Base-by-base conservation (phyloP, 148 eudicot species). In the Spergularia bocconei region DNA sequence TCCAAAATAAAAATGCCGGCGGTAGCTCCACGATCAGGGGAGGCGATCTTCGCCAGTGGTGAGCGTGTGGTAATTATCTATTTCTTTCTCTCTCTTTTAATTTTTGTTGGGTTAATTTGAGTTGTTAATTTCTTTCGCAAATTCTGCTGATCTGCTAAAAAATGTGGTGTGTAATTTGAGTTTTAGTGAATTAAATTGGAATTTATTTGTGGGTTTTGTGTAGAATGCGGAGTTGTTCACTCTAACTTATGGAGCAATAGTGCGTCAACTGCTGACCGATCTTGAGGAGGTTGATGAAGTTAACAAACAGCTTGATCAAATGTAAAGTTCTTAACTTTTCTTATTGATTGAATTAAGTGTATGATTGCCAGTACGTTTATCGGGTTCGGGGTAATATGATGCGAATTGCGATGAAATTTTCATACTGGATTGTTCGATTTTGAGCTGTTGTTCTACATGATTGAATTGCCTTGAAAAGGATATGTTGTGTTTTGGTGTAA, bases 201-300 rank as follows among this genome's bases (percentile, higher is more conserved):
- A 11, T n/a, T 50, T 44, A 11, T 6, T 41, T 50, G 68, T 41
- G 16, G 57, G 8, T 67, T 60, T 11, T 13, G 19, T 77, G 63
- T 69, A 94, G 98, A 94, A 94, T 69, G 89, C 97, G 4, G 98
- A 94, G 86, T 81, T 94, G 53, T 94, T 94, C 82, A 94, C 98
- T 7, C 78, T 94, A 60, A 94, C 98, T 6, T 94, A 94, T 73
- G 98, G 98, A n/a, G 98, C 98, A n/a, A 87, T 94, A 58, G 98
- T 94, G 58, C 91, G 98, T 33, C 98, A 94, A 74, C 74, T 94
- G 59, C 80, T 94, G 15, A 94, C 98, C 38, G 98, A 94, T 88
- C 91, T 94, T 76, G 98, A 94, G 80, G 98, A 94, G 79, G 95
- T 94, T 53, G 97, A 91, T 48, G 93, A 94, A 85, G 98, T 94